A percentile compares a stretch with the other conserved stretches of the same genome.
Conservation (phyloP, 306 rosid species). For the Vachellia pachyceras region DNA sequence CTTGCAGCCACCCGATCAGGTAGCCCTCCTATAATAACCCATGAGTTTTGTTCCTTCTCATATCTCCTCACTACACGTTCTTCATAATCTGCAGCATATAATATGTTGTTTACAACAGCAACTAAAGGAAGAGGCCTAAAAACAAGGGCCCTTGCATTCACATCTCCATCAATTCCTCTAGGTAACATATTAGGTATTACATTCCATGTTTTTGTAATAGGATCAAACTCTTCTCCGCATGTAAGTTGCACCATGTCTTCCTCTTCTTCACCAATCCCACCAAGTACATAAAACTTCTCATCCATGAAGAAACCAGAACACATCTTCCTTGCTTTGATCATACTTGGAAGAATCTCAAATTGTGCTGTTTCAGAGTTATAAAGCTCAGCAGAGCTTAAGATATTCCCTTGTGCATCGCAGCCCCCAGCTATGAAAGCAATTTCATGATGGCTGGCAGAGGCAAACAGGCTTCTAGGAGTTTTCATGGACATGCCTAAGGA, state of each 20-base stretch:
- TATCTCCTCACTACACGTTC: constrained; percentile 61
- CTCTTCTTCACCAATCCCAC: constrained; percentile 61
- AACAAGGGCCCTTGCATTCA: constrained; percentile 42
- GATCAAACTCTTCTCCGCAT: constrained; percentile 74
- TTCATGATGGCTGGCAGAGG: too few species aligned
- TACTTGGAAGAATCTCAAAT: constrained; percentile 69
- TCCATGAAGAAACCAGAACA: constrained; percentile 70
- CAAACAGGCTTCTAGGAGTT: too few species aligned
- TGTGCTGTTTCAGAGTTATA: constrained; percentile 67
- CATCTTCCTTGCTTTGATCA: constrained; percentile 77
- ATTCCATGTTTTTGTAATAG: constrained; percentile 59
- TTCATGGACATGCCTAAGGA: too few species aligned
- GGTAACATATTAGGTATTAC: constrained; percentile 79
- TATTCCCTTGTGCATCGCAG: constrained; percentile 69
- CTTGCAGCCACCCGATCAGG: constrained; percentile 37
- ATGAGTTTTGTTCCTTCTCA: constrained; percentile 46
- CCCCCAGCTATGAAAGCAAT: constrained; percentile 32
- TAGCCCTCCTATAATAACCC: constrained; percentile 44
- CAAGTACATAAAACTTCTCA: constrained; percentile 69
- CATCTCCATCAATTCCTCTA: background rate
- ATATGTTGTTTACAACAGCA: constrained; percentile 56
- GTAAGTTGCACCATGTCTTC: constrained; percentile 43
- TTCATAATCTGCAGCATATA: constrained; percentile 76
- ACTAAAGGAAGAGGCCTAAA: constrained; percentile 73
- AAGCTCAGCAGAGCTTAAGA: constrained; percentile 69